Evolutionary conservation across 371 early-diverging fungal species (phyloP).

Genomic region (Haplosporangium sp.): DNA sequence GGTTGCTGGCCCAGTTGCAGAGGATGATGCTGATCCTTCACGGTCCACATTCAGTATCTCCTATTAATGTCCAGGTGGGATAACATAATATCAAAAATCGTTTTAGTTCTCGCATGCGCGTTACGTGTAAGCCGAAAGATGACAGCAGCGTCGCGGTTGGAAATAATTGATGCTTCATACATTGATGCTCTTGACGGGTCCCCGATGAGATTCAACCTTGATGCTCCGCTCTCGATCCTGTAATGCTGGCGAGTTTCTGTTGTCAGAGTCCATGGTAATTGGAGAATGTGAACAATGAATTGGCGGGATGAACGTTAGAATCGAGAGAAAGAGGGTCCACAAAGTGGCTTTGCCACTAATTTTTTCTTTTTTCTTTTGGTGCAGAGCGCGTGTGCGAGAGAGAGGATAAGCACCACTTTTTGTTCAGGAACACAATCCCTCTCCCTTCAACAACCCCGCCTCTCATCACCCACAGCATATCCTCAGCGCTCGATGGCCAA

Average conservation of each 20-base stretch:
- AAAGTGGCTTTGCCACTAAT: slow-evolving; percentile 32
- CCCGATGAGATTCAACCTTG: slow-evolving; percentile 35
- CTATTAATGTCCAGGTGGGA: slow-evolving; percentile 4
- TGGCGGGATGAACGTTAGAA: background rate
- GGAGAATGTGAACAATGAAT: slow-evolving; percentile 1
- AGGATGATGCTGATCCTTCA: slow-evolving; percentile 38
- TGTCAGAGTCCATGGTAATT: slow-evolving; percentile 45
- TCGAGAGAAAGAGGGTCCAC: background rate
- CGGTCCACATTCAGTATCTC: slow-evolving; percentile 47
- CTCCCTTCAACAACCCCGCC: background rate
- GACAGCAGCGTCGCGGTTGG: background rate
- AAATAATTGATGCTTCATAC: slow-evolving; percentile 13
- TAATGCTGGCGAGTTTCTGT: slow-evolving; percentile 30
- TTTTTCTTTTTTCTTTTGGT: background rate
- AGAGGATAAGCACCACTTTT: background rate
- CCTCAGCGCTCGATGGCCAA: slow-evolving; percentile 18
- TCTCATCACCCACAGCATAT: background rate
- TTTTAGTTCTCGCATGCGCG: background rate
- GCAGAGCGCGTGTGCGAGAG: too few species aligned
- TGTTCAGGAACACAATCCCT: background rate
- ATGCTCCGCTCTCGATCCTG: slow-evolving; percentile 42
- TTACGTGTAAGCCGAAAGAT: too few species aligned
- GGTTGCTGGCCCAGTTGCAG: slow-evolving; percentile 13
- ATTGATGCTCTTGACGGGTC: slow-evolving; percentile 36
- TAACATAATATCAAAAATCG: background rate